Base-by-base conservation (phyloP, 306 rosid species). In the Quercus alba region DNA sequence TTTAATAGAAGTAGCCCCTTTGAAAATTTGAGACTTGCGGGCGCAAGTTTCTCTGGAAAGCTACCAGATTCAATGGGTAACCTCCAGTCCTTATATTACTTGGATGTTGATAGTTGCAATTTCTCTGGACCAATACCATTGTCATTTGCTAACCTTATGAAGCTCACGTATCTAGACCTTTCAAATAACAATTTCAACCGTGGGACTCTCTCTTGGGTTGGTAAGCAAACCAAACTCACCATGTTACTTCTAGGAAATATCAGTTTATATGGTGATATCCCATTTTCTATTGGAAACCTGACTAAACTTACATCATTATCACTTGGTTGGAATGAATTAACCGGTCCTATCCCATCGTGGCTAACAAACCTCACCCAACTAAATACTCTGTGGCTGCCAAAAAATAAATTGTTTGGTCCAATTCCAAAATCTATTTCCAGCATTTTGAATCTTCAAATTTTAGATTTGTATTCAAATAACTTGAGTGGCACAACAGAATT, bases 221-320 rank as follows among this genome's bases (percentile, higher is more conserved):
- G n/a, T 13, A 54, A 54, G 57, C 57, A 44, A 9, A 9, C 51
- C 51, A 44, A 44, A 44, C 51, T 44, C 51, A 44, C 13, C 0
- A 5, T 1, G 38, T 33, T 33, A 33, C 0, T 0, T 9, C 3
- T 1, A 44, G 3, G 0, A 7, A 1, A 44, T 7, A 9, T 0
- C 0, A 7, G 2, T 44, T 44, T 9, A 9, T 44, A 44, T 44
- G 51, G 51, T 44, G 51, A 9, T 0, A 44, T 44, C 57, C 57
- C n/a, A 0, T 18, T 13, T 54, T 54, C 57, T 17, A 1, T 17
- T 54, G 6, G n/a, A 3, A 54, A 54, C 58, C 8, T 54, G 4
- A 54, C 58, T 18, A 0, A 54, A 4, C 58, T 54, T 17, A 54
- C 8, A 13, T 0, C 0, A 0, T 5, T 54, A 54, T 0, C 0